Percentiles rank a stretch among this genome's conserved stretches.
Conservation (phyloP, 1,139 yeast species). For the Pichia sp. region DNA sequence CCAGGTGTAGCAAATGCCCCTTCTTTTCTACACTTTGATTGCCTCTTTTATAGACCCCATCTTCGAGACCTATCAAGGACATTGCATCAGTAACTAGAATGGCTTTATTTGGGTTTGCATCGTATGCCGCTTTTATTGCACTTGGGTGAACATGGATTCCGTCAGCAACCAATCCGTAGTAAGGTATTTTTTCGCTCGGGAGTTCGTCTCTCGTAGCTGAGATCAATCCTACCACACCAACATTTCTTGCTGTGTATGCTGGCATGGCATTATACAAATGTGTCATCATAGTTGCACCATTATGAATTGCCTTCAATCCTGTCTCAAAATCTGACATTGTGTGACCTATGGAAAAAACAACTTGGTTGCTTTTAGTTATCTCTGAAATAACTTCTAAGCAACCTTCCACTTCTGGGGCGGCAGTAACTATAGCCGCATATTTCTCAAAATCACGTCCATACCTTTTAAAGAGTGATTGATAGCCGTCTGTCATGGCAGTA, state of each 20-base stretch:
- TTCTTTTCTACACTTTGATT: constrained; percentile 46
- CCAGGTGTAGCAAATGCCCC: constrained; percentile 45
- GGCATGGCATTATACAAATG: constrained; percentile 69
- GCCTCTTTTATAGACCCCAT: constrained; percentile 51
- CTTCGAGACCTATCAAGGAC: constrained; percentile 50
- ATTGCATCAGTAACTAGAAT: constrained; percentile 62
- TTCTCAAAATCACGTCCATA: constrained; percentile 39
- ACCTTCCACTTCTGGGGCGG: constrained; percentile 60
- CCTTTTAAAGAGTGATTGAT: constrained; percentile 30
- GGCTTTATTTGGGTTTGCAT: constrained; percentile 51
- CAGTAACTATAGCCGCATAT: constrained; percentile 51
- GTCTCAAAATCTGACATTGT: constrained; percentile 48
- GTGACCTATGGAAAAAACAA: constrained; percentile 56
- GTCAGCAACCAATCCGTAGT: constrained; percentile 57
- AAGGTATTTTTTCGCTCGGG: constrained; percentile 39
- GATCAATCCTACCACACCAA: constrained; percentile 53
- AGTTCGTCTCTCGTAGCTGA: constrained; percentile 1
- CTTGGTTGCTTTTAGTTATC: constrained; percentile 33
- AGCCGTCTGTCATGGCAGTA: constrained; percentile 38
- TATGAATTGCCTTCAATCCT: constrained; percentile 45
- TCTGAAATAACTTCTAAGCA: constrained; percentile 47
- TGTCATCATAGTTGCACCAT: constrained; percentile 59
- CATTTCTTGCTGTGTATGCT: constrained; percentile 60
- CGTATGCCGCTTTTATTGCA: constrained; percentile 51
- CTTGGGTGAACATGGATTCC: constrained; percentile 63